Percentiles rank a stretch among this genome's conserved stretches.
These are phyloP conservation scores for Xylaria sp. DNA, from an alignment of 2,329 filamentous ascomycete species.

Conservation along the genomic window DNA sequence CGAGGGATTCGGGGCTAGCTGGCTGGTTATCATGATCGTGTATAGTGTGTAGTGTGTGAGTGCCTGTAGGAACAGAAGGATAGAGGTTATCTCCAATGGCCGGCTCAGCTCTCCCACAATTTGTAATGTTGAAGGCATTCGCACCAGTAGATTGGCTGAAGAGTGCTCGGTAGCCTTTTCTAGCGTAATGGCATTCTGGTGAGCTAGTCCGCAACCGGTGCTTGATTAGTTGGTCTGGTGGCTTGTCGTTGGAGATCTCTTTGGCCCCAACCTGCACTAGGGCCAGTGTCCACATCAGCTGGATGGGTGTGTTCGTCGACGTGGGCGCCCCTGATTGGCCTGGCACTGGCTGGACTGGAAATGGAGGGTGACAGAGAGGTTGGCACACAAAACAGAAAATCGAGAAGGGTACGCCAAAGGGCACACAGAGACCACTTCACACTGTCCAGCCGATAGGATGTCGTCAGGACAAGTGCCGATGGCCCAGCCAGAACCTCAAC, in stretches of 20 bases:
- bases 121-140: constrained; percentile 29
- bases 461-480: constrained; percentile 41
- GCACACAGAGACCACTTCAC: constrained; percentile 35
- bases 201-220: constrained; percentile 40
- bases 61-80: constrained; percentile 10
- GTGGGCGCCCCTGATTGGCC: constrained; percentile 50
- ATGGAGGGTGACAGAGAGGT: constrained; percentile 47
- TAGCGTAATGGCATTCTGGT: constrained; percentile 15
- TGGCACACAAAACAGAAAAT: constrained; percentile 42
- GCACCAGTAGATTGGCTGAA: constrained; percentile 4
- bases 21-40: constrained; percentile 8
- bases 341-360: constrained; percentile 39
- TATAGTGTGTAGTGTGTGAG: background rate
- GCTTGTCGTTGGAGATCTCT: constrained; percentile 41
- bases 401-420: constrained; percentile 38
- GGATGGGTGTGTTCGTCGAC: constrained; percentile 47
- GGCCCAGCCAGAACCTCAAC: constrained; percentile 31
- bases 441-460: constrained; percentile 33
- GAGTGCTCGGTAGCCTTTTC: constrained; percentile 8
- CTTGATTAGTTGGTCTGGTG: constrained; percentile 40
- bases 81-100: background rate
- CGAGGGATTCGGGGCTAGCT: constrained; percentile 31
- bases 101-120: constrained; percentile 23
- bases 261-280: constrained; percentile 38
- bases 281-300: constrained; percentile 43